phyloP scores from a whole-genome alignment of 2,329 filamentous ascomycete genomes.

The Penicillium sclerotigenum region DNA sequence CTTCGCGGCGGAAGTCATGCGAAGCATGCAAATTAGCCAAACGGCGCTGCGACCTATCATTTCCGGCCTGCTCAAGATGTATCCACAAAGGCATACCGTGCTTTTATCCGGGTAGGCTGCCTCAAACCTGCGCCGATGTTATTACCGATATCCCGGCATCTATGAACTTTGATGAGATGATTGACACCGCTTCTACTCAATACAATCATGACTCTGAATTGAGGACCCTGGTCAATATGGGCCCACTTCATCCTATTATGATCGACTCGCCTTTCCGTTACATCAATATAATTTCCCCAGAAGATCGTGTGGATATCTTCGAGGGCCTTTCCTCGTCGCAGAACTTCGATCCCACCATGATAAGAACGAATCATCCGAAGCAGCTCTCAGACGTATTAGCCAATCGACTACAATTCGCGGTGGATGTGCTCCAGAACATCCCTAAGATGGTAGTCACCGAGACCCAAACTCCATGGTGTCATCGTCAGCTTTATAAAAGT shows the following conservation, averaged over 20 bases:
- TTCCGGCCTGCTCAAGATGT: constrained; percentile 55
- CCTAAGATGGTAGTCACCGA: constrained; percentile 48
- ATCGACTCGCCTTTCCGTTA: neutral
- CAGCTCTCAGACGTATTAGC: constrained; percentile 21
- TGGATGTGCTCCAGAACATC: constrained; percentile 48
- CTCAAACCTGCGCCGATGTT: constrained; percentile 2
- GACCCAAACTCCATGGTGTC: constrained; percentile 54
- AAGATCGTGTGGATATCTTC: neutral
- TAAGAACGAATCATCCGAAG: constrained; percentile 4
- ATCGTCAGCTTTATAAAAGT: constrained; percentile 51
- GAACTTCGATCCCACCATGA: neutral
- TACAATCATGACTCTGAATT: neutral
- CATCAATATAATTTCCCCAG: neutral
- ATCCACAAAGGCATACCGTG: constrained; percentile 49
- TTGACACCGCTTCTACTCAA: neutral
- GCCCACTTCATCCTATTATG: neutral
- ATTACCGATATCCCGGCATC: neutral
- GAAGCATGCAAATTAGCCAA: constrained; percentile 57
- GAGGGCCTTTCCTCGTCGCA: neutral
- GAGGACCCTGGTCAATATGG: neutral
- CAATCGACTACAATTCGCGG: constrained; percentile 33
- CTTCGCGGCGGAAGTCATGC: constrained; percentile 54
- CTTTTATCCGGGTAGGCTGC: constrained; percentile 41
- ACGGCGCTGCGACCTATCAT: constrained; percentile 54
- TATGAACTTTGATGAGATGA: neutral